A percentile compares a stretch with the other conserved stretches of the same genome.
Conservation (phyloP, 129 eudicot species). For the Flaveria linearis region DNA sequence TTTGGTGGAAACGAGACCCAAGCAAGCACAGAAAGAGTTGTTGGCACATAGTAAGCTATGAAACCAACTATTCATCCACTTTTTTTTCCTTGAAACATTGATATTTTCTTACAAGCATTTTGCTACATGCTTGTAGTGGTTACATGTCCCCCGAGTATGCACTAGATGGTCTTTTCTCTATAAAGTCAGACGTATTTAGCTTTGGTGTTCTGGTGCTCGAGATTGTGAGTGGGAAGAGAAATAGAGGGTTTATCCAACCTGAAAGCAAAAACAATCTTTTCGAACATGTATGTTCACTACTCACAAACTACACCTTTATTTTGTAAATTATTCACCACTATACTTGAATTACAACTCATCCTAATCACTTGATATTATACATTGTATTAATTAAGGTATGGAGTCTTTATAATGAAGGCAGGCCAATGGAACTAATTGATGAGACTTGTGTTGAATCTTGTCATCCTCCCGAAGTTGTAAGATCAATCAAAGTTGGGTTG, state of each 20-base stretch:
- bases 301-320: not conserved
- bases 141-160: constrained; percentile 48
- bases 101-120: not conserved
- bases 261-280: constrained; percentile 36
- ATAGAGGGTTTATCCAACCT: constrained; percentile 36
- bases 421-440: constrained; percentile 27
- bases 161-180: constrained; percentile 35
- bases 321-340: not conserved
- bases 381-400: constrained; percentile 28
- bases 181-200: constrained; percentile 40
- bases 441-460: constrained; percentile 9
- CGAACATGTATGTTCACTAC: constrained; percentile 33
- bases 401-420: constrained; percentile 33
- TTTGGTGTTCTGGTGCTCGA: constrained; percentile 39
- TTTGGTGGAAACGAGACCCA: constrained; percentile 43
- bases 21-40: constrained; percentile 38
- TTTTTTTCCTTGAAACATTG: not conserved
- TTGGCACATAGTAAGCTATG: constrained; percentile 46
- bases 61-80: not conserved
- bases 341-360: not conserved
- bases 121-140: constrained; percentile 25
- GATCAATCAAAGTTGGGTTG: constrained; percentile 36
- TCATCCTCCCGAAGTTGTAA: constrained; percentile 26
- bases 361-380: too few relatives aligned
- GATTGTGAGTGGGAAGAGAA: constrained; percentile 38